Percentiles rank a stretch among this genome's conserved stretches.
phyloP scores from a whole-genome alignment of 176 grass and related monocot genomes.

The Puya raimondii region DNA sequence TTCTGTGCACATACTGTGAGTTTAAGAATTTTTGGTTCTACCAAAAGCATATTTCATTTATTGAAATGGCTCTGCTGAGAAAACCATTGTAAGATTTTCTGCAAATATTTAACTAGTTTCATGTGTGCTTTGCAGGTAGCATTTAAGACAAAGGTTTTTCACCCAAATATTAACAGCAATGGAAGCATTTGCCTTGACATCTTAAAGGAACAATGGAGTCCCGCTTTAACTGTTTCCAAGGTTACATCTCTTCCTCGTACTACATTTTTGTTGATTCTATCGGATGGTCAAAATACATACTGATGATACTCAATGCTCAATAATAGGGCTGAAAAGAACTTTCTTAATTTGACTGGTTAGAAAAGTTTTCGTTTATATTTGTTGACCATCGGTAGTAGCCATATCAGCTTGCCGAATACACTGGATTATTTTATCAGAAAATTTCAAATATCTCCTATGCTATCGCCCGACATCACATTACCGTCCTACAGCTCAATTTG shows the following conservation, averaged over 20 bases:
- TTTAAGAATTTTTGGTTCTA: not conserved
- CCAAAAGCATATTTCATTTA: not conserved
- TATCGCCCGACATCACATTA: too few relatives aligned
- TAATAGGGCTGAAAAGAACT: not conserved
- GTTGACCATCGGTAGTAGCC: too few relatives aligned
- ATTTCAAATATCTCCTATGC: too few relatives aligned
- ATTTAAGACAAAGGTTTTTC: not conserved
- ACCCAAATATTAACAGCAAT: constrained; percentile 2
- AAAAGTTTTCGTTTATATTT: too few relatives aligned
- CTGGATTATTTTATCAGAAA: too few relatives aligned
- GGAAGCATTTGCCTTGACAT: constrained; percentile 5
- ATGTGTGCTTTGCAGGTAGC: not conserved
- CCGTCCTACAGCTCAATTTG: too few relatives aligned
- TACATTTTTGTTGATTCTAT: not conserved
- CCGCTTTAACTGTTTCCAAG: constrained; percentile 1
- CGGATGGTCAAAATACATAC: not conserved
- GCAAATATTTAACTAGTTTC: not conserved
- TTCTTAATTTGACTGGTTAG: too few relatives aligned
- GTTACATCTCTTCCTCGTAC: not conserved
- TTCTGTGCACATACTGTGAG: too few relatives aligned
- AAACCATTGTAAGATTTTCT: not conserved
- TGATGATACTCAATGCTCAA: not conserved
- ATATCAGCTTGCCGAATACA: too few relatives aligned
- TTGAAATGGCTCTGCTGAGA: not conserved
- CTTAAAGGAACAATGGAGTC: constrained; percentile 4